Evolutionary conservation across 2,329 filamentous ascomycete species (phyloP).

Genomic region (Alternaria brassicicola): DNA sequence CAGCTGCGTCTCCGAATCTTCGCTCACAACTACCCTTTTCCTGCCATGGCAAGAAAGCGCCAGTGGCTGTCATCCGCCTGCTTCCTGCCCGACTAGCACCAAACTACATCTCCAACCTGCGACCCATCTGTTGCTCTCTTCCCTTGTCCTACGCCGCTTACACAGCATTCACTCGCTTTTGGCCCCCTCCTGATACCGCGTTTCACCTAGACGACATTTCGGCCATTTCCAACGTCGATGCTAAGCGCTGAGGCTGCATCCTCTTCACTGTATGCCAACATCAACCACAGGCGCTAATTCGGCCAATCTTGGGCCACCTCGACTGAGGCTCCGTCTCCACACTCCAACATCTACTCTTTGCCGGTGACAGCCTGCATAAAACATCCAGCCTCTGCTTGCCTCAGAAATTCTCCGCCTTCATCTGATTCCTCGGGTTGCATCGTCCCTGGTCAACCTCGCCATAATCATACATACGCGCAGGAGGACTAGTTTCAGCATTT

Average conservation of each 20-base stretch:
- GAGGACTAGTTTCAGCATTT: slow-evolving; percentile 38
- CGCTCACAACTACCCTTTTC: slow-evolving; percentile 26
- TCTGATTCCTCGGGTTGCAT: slow-evolving; percentile 25
- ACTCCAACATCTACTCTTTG: slow-evolving; percentile 13
- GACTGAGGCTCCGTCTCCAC: slow-evolving; percentile 22
- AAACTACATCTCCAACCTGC: slow-evolving; percentile 18
- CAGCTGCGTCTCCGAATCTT: slow-evolving; percentile 28
- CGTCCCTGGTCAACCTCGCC: slow-evolving; percentile 40
- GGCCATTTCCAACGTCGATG: slow-evolving; percentile 34
- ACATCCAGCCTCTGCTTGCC: slow-evolving; percentile 23
- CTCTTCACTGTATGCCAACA: slow-evolving; percentile 29
- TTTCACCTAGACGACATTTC: slow-evolving; percentile 38
- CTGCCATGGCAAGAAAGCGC: slow-evolving; percentile 25
- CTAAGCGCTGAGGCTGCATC: slow-evolving; percentile 44
- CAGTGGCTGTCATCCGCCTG: slow-evolving; percentile 32
- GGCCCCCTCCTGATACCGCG: slow-evolving; percentile 31
- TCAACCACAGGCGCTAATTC: slow-evolving; percentile 39
- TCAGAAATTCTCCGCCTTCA: slow-evolving; percentile 25
- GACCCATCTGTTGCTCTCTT: slow-evolving; percentile 21
- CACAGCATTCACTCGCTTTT: slow-evolving; percentile 32
- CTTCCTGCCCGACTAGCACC: slow-evolving; percentile 22
- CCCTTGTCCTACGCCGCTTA: slow-evolving; percentile 24
- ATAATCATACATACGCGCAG: slow-evolving; percentile 29
- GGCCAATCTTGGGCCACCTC: slow-evolving; percentile 37
- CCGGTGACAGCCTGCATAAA: slow-evolving; percentile 30